Conservation (phyloP, 2,329 filamentous ascomycete genomes). For the Monosporascus cannonballus region DNA sequence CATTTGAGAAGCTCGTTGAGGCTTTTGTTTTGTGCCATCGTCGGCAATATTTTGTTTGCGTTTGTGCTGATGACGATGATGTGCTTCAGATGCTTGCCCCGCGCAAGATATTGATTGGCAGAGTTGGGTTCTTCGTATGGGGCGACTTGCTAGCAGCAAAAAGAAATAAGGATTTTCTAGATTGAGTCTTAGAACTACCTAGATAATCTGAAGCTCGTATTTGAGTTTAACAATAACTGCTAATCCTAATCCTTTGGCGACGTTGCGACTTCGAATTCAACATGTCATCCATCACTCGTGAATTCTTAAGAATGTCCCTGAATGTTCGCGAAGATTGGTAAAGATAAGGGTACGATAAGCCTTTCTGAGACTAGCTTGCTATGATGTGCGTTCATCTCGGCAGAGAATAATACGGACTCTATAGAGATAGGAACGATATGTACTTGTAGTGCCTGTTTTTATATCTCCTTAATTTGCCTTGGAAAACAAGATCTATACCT, state of each 20-base stretch:
- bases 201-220: no score
- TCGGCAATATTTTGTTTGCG: neutral
- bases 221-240: neutral
- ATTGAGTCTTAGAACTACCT: no score
- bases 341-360: neutral
- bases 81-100: neutral
- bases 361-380: neutral
- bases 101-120: neutral
- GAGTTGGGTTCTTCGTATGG: no score
- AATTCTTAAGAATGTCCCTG: neutral
- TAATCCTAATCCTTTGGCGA: neutral
- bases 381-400: neutral
- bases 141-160: no score
- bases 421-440: neutral
- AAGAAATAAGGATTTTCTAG: no score
- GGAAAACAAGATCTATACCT: no score
- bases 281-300: neutral
- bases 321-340: neutral
- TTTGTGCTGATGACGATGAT: neutral
- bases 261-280: neutral
- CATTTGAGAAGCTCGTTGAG: slow-evolving; percentile 78
- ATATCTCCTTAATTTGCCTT: no score
- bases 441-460: neutral
- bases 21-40: slow-evolving; percentile 47
- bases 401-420: neutral